These are phyloP conservation scores for Tetrahymena malaccensis DNA, from an alignment of 73 alveolate genomes.

Conservation along the genomic window DNA sequence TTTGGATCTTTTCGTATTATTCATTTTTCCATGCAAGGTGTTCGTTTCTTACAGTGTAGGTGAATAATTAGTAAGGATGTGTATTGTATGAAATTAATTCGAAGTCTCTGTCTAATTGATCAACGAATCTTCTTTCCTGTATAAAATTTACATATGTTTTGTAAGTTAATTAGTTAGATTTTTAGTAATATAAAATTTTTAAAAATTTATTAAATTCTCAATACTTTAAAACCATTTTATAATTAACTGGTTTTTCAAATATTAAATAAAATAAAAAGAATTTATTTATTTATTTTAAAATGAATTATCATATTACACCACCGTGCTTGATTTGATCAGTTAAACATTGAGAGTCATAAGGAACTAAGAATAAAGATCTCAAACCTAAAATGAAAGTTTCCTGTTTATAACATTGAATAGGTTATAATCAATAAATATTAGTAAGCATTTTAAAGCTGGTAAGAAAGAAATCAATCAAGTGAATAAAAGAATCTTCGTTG, in stretches of 20 bases:
- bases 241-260: too few species aligned
- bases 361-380: slow-evolving; percentile 37
- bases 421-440: not conserved
- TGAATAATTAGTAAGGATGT: slow-evolving; percentile 38
- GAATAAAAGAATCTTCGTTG: not conserved
- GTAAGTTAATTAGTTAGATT: too few species aligned
- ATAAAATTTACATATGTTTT: not conserved
- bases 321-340: slow-evolving; percentile 37
- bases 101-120: slow-evolving; percentile 39
- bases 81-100: slow-evolving; percentile 32
- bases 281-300: too few species aligned
- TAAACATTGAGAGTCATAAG: slow-evolving; percentile 33
- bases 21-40: slow-evolving; percentile 25
- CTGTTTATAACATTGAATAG: not conserved
- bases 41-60: slow-evolving; percentile 23
- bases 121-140: slow-evolving; percentile 38
- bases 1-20: slow-evolving; percentile 30
- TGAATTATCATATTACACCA: slow-evolving; percentile 9
- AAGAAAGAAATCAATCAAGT: not conserved
- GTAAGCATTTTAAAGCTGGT: not conserved
- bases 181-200: too few species aligned
- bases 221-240: not conserved
- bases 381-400: slow-evolving; percentile 41
- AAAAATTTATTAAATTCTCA: not conserved
- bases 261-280: too few species aligned